Evolutionary conservation across 768 basidiomycete genomes (phyloP).

Genomic region (Boletellus sp.): DNA sequence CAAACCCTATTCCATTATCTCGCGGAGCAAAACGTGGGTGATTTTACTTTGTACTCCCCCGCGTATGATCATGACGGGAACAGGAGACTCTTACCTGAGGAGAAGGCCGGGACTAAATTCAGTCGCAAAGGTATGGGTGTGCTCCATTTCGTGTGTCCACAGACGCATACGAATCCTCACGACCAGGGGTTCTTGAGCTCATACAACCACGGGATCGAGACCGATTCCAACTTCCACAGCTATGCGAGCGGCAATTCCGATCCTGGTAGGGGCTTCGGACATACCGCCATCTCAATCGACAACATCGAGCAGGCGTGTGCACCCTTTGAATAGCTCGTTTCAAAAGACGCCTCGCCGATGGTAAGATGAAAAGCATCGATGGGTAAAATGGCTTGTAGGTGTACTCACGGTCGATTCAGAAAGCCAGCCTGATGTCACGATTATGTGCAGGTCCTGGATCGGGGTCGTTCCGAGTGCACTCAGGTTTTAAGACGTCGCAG

Average conservation of each 20-base stretch:
- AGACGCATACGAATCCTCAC: neutral
- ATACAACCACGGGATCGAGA: conserved; percentile 92
- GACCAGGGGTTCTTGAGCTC: conserved; percentile 73
- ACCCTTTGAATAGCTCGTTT: conserved; percentile 77
- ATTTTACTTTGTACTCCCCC: conserved; percentile 84
- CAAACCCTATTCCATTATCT: conserved; percentile 1
- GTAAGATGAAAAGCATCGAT: conserved; percentile 82
- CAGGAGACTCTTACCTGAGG: conserved; percentile 45
- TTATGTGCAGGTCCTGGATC: conserved; percentile 53
- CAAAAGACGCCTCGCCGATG: conserved; percentile 84
- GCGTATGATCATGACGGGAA: conserved; percentile 65
- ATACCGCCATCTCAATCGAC: conserved; percentile 83
- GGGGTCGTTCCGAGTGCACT: conserved; percentile 45
- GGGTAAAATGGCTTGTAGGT: too few relatives aligned
- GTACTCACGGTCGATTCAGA: neutral
- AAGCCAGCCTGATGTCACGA: neutral
- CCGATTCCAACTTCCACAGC: conserved; percentile 69
- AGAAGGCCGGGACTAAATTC: conserved; percentile 48
- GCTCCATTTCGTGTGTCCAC: neutral
- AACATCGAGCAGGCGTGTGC: conserved; percentile 80
- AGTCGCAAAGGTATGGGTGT: conserved; percentile 58
- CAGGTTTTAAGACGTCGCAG: conserved; percentile 17
- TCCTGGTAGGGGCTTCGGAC: conserved; percentile 75
- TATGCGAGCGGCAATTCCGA: conserved; percentile 87
- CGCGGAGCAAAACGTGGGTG: conserved; percentile 49